Evolutionary conservation across 2,329 filamentous ascomycete species (phyloP), one percentile per base, ranked within the genome.

Genomic region (Epichloe coenophiala): DNA sequence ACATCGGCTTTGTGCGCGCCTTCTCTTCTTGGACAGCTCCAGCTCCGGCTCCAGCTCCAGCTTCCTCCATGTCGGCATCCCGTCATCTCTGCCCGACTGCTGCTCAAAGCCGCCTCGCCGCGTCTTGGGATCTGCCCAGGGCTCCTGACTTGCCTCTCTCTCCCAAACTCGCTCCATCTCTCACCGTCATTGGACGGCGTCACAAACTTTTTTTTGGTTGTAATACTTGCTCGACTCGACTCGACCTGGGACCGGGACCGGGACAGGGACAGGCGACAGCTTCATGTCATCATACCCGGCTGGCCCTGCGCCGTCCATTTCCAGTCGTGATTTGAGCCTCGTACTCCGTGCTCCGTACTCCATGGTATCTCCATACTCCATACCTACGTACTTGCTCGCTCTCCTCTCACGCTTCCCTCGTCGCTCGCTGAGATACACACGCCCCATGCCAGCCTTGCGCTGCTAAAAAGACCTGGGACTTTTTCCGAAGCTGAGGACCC

Each of bases 21-120:
- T 41, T 31, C 49, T 51, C 42, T 47, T 48, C 49, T 42, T 53
- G 49, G 49, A 50, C 7, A 27, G 33, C 33, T 46, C 35, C 13
- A 2, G 19, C 7, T 37, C 36, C 36, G 6, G 36, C 36, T 23
- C 36, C 13, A n/a, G 36, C 36, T n/a, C 11, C 45, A 45, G 40
- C 42, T 43, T 49, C 41, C 36, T 31, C 31, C 31, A 31, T 31
- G 31, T 49, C 41, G 48, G 48, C 48, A 49, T 49, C 45, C 35
- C 27, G 45, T 21, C n/a, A 42, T 51, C 50, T 44, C 52, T 55
- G 51, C 56, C 57, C 56, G 58, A 55, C 56, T 52, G 52, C 48
- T 51, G 49, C 50, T 53, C 48, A 48, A 38, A n/a, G 40, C 41
- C 45, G 50, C 48, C 49, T 55, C 45, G 47, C 49, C 40, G 43